Percentiles rank a stretch among this genome's conserved stretches.
Conservation (phyloP, 352 stramenopile species). For the Plasmopara muralis region DNA sequence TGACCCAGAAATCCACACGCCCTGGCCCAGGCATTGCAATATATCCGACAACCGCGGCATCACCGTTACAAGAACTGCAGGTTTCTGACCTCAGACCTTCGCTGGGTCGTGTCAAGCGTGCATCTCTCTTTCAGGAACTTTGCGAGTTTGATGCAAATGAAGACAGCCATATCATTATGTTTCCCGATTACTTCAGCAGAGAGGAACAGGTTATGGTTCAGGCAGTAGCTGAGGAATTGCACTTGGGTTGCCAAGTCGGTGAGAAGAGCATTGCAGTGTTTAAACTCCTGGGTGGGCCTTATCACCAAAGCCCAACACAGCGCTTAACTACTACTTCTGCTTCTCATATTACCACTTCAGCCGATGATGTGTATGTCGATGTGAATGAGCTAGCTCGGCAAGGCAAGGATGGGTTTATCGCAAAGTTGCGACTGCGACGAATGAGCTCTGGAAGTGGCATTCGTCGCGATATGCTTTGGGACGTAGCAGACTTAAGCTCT, state of each 20-base stretch:
- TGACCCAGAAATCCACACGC: slow-evolving; percentile 23
- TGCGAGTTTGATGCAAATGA: slow-evolving; percentile 40
- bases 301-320: slow-evolving; percentile 12
- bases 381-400: slow-evolving; percentile 61
- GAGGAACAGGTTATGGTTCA: slow-evolving; percentile 55
- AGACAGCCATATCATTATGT: slow-evolving; percentile 51
- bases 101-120: slow-evolving; percentile 24
- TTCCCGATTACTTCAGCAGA: slow-evolving; percentile 56
- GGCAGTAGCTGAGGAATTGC: slow-evolving; percentile 40
- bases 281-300: slow-evolving; percentile 31
- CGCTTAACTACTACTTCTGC: slow-evolving; percentile 2
- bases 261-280: slow-evolving; percentile 55
- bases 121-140: slow-evolving; percentile 54
- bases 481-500: slow-evolving; percentile 52
- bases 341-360: slow-evolving; percentile 1
- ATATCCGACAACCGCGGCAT: slow-evolving; percentile 7
- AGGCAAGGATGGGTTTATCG: slow-evolving; percentile 70
- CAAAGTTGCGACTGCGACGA: slow-evolving; percentile 43
- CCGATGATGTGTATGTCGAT: slow-evolving; percentile 66
- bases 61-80: slow-evolving; percentile 8
- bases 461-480: slow-evolving; percentile 72
- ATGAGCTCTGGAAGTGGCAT: slow-evolving; percentile 53
- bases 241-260: slow-evolving; percentile 54
- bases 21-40: slow-evolving; percentile 12
- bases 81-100: slow-evolving; percentile 5